These are phyloP conservation scores for Fusarium sp. DNA, from an alignment of 2,329 filamentous ascomycete species.

Conservation along the genomic window DNA sequence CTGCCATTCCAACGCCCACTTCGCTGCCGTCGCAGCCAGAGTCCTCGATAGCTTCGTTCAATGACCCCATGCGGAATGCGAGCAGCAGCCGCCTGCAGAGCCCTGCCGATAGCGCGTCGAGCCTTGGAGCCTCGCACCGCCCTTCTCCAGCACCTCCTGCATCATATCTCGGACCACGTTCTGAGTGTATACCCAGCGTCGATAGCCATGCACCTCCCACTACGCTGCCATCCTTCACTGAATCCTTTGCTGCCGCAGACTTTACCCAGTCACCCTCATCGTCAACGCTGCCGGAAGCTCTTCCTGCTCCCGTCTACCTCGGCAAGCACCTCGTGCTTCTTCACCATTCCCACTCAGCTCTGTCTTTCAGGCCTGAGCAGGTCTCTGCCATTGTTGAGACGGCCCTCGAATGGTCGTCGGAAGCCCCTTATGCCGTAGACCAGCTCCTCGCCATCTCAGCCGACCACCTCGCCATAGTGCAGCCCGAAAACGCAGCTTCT, in stretches of 20 bases:
- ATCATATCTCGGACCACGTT: slow-evolving; percentile 17
- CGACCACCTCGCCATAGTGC: slow-evolving; percentile 48
- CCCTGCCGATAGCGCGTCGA: slow-evolving; percentile 36
- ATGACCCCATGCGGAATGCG: slow-evolving; percentile 3
- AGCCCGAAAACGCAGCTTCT: slow-evolving; percentile 26
- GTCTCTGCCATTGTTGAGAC: slow-evolving; percentile 45
- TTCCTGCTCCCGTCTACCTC: slow-evolving; percentile 44
- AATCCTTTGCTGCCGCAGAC: slow-evolving; percentile 20
- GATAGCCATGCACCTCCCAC: slow-evolving; percentile 26
- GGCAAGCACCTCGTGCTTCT: slow-evolving; percentile 53
- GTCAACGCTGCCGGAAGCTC: slow-evolving; percentile 16
- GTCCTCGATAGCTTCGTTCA: slow-evolving; percentile 1
- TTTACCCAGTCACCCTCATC: slow-evolving; percentile 27
- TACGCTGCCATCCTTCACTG: slow-evolving; percentile 37
- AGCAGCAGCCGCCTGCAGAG: slow-evolving; percentile 32
- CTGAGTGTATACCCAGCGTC: slow-evolving; percentile 1
- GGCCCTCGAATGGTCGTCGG: slow-evolving; percentile 46
- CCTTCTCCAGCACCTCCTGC: slow-evolving; percentile 28
- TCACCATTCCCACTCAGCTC: slow-evolving; percentile 48
- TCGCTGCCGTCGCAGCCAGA: slow-evolving; percentile 13
- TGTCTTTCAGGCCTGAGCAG: slow-evolving; percentile 38
- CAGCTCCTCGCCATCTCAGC: slow-evolving; percentile 57
- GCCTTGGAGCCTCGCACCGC: slow-evolving; percentile 17
- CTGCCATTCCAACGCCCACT: slow-evolving; percentile 15
- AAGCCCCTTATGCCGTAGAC: slow-evolving; percentile 57